These are phyloP conservation scores for Fusarium illudens DNA, from an alignment of 2,329 filamentous ascomycete species.

Conservation along the genomic window DNA sequence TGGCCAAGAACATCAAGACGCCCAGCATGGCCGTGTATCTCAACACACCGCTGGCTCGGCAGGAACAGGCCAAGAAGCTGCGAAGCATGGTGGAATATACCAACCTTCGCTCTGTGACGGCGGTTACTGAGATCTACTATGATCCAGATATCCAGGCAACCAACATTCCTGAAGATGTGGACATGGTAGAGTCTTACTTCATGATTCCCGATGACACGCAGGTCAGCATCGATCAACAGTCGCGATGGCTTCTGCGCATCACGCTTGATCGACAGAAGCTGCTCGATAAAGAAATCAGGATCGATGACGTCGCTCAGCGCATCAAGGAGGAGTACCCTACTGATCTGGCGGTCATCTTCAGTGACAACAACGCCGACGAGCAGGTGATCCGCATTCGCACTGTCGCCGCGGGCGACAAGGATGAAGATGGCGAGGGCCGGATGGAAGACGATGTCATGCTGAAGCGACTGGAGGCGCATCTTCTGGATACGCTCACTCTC, in stretches of 20 bases:
- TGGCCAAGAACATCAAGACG: slow-evolving; percentile 98
- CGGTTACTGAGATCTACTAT: slow-evolving; percentile 95
- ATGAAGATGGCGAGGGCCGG: slow-evolving; percentile 67
- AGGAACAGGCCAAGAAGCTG: slow-evolving; percentile 84
- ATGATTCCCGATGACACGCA: slow-evolving; percentile 83
- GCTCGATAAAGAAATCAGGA: slow-evolving; percentile 90
- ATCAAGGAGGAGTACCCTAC: slow-evolving; percentile 89
- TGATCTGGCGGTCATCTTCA: slow-evolving; percentile 93
- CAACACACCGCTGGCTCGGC: slow-evolving; percentile 68
- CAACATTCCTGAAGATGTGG: slow-evolving; percentile 84
- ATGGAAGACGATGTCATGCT: slow-evolving; percentile 91
- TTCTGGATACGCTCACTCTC: slow-evolving; percentile 89
- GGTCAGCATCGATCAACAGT: slow-evolving; percentile 75
- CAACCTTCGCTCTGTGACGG: slow-evolving; percentile 88
- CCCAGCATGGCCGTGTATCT: slow-evolving; percentile 96
- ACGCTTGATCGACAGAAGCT: slow-evolving; percentile 93
- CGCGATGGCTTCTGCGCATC: slow-evolving; percentile 94
- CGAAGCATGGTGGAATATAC: slow-evolving; percentile 95
- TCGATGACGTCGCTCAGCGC: slow-evolving; percentile 87
- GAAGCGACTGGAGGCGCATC: slow-evolving; percentile 89
- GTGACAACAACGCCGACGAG: slow-evolving; percentile 96
- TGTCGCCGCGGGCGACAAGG: slow-evolving; percentile 72
- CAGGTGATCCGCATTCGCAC: slow-evolving; percentile 93
- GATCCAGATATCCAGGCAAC: slow-evolving; percentile 90
- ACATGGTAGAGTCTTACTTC: slow-evolving; percentile 98